A percentile compares a stretch with the other conserved stretches of the same genome.
phyloP scores from a whole-genome alignment of 164 flowering plant species.

The Vitis cinerea region DNA sequence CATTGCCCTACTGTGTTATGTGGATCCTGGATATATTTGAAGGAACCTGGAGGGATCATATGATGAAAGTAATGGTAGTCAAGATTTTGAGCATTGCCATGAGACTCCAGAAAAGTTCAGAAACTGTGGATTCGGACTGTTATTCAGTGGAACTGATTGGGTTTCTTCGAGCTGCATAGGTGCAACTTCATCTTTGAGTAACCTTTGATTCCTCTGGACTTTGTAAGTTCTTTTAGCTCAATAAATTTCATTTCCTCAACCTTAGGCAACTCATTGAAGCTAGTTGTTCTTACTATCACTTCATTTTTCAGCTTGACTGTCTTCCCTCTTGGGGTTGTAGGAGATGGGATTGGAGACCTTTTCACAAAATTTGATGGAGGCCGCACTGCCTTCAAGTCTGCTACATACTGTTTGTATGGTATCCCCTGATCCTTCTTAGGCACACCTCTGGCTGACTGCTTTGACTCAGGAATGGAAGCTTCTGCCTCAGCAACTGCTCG shows the following conservation, averaged over 20 bases:
- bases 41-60: constrained; percentile 24
- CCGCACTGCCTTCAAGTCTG: constrained; percentile 28
- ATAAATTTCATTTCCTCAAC: constrained; percentile 51
- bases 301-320: constrained; percentile 14
- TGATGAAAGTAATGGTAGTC: constrained; percentile 19
- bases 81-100: constrained; percentile 17
- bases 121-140: constrained; percentile 18
- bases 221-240: constrained; percentile 60
- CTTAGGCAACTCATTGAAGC: constrained; percentile 1
- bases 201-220: constrained; percentile 58
- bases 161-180: constrained; percentile 20
- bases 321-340: constrained; percentile 20
- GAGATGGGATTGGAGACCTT: constrained; percentile 54
- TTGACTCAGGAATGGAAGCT: no score
- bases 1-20: constrained; percentile 13
- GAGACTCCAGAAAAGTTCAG: constrained; percentile 17
- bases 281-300: constrained; percentile 5
- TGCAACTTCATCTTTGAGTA: constrained; percentile 59
- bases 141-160: constrained; percentile 15
- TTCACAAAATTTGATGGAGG: constrained; percentile 57
- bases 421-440: constrained; percentile 18
- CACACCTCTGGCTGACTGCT: no score
- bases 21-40: constrained; percentile 18
- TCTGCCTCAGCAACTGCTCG: no score
- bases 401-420: constrained; percentile 7